Percentiles rank a stretch among this genome's conserved stretches.
These are phyloP conservation scores for Aspergillus fumigatus DNA, from an alignment of 2,329 filamentous ascomycete genomes.

Conservation along the genomic window DNA sequence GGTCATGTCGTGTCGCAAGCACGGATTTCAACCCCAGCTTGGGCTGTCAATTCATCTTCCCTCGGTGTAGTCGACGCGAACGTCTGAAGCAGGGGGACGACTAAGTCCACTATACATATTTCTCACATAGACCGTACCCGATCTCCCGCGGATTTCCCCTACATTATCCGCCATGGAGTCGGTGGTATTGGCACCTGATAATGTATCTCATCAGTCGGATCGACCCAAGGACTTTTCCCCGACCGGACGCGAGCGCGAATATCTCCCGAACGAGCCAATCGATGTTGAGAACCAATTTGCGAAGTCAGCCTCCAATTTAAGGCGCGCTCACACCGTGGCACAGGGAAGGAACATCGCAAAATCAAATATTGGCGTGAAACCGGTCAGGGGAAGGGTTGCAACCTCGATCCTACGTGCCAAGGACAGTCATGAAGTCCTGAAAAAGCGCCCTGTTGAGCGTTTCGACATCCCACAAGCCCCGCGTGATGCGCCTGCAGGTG, in stretches of 20 bases:
- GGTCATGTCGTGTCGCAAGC: constrained; percentile 29
- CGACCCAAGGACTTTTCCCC: constrained; percentile 5
- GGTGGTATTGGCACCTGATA: constrained; percentile 1
- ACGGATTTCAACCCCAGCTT: constrained; percentile 21
- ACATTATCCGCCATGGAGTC: constrained; percentile 8
- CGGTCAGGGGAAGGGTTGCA: constrained; percentile 29
- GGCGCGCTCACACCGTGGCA: constrained; percentile 37
- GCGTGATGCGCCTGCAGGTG: constrained; percentile 55
- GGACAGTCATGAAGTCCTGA: constrained; percentile 50
- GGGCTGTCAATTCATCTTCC: constrained; percentile 19
- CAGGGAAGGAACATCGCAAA: constrained; percentile 29
- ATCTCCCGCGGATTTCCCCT: background rate
- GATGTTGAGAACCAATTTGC: constrained; percentile 16
- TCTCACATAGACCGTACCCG: background rate
- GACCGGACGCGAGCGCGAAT: constrained; percentile 7
- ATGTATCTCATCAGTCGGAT: constrained; percentile 8
- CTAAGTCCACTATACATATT: background rate
- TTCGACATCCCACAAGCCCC: constrained; percentile 50
- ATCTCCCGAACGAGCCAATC: constrained; percentile 12
- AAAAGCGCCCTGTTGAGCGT: constrained; percentile 34
- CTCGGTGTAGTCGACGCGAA: constrained; percentile 8
- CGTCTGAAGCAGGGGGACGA: constrained; percentile 1
- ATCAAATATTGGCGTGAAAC: constrained; percentile 26
- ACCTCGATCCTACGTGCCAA: constrained; percentile 41
- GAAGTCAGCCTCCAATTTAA: constrained; percentile 21